Evolutionary conservation across 2,329 filamentous ascomycete genomes (phyloP).

Genomic region (Berkeleyomyces basicola): DNA sequence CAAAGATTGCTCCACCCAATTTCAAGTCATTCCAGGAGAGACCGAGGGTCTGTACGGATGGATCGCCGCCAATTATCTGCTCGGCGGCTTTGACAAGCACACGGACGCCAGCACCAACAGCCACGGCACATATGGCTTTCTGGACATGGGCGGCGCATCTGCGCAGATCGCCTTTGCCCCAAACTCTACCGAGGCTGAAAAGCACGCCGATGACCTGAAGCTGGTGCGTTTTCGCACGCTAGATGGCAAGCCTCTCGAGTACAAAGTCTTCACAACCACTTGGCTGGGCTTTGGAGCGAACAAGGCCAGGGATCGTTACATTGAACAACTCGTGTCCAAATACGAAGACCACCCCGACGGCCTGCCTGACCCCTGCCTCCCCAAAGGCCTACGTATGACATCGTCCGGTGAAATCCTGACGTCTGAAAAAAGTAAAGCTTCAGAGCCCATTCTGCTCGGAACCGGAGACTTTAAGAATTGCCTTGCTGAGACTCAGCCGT

Average conservation of each 20-base stretch:
- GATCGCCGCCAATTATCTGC: slow-evolving; percentile 90
- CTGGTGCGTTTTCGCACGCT: slow-evolving; percentile 70
- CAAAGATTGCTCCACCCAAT: slow-evolving; percentile 75
- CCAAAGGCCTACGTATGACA: slow-evolving; percentile 56
- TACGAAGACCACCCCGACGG: slow-evolving; percentile 46
- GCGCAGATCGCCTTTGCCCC: slow-evolving; percentile 97
- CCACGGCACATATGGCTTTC: slow-evolving; percentile 89
- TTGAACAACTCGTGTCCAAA: slow-evolving; percentile 56
- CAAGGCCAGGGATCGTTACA: slow-evolving; percentile 69
- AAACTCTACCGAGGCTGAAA: slow-evolving; percentile 75
- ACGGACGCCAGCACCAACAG: slow-evolving; percentile 49
- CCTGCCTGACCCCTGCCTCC: slow-evolving; percentile 81
- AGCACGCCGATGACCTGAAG: slow-evolving; percentile 79
- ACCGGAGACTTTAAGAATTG: slow-evolving; percentile 83
- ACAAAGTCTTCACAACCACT: slow-evolving; percentile 85
- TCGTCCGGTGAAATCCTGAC: slow-evolving; percentile 46
- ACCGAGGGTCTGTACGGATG: slow-evolving; percentile 94
- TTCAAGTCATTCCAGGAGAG: slow-evolving; percentile 89
- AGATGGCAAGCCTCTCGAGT: slow-evolving; percentile 60
- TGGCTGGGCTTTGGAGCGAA: slow-evolving; percentile 98
- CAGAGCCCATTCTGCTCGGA: slow-evolving; percentile 46
- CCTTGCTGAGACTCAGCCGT: slow-evolving; percentile 60
- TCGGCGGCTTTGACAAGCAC: slow-evolving; percentile 76
- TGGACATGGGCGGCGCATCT: slow-evolving; percentile 96
- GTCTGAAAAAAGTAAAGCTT: slow-evolving; percentile 20